A percentile compares a stretch with the other conserved stretches of the same genome.
Evolutionary conservation across 345 rosid species (phyloP).

Genomic region (Eucalyptus cloeziana): DNA sequence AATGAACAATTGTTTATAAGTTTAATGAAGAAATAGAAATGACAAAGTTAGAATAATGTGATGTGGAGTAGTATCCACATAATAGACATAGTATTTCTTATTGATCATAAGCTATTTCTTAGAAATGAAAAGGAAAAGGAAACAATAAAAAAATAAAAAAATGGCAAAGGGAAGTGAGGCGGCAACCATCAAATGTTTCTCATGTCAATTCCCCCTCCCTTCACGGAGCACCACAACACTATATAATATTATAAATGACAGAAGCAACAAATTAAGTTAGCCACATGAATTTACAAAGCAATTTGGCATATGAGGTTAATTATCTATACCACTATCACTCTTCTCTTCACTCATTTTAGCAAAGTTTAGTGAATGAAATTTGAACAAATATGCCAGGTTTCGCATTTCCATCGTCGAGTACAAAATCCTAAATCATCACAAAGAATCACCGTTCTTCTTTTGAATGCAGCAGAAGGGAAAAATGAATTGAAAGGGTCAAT

Average conservation of each 20-base stretch:
- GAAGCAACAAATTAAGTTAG: neutral
- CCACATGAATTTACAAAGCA: neutral
- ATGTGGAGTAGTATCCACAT: neutral
- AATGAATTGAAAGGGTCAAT: neutral
- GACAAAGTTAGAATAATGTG: neutral
- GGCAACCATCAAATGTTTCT: neutral
- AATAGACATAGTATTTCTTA: neutral
- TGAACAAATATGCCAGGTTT: too few relatives aligned
- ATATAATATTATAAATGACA: neutral
- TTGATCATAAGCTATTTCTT: neutral
- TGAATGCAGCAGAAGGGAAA: neutral
- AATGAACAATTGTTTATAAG: neutral
- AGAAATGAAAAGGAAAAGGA: neutral
- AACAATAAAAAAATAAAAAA: too few relatives aligned
- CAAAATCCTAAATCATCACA: neutral
- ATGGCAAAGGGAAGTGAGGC: neutral
- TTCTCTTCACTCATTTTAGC: neutral
- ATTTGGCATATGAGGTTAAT: neutral
- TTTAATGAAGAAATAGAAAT: neutral
- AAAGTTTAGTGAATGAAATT: neutral
- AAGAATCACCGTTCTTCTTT: neutral
- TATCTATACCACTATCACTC: neutral
- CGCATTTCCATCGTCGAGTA: neutral
- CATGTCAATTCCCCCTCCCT: neutral
- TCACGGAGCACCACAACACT: neutral